Conservation (phyloP, 2,329 filamentous ascomycete genomes). For the Alternaria tenuissima region DNA sequence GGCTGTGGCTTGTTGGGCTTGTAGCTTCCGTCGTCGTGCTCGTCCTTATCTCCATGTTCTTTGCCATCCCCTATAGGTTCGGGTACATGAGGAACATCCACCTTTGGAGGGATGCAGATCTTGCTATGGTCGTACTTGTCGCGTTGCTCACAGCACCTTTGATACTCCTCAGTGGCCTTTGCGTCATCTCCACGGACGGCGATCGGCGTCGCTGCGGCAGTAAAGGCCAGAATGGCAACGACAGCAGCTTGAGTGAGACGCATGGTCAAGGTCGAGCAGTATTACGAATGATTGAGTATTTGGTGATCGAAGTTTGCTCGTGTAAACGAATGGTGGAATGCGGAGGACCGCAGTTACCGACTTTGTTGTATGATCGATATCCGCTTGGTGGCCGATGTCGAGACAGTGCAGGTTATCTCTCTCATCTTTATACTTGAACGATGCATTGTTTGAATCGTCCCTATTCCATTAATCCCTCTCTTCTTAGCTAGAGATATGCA, state of each 20-base stretch:
- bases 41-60: background rate
- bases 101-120: slow-evolving; percentile 4
- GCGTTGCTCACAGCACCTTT: slow-evolving; percentile 12
- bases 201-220: slow-evolving; percentile 22
- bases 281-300: background rate
- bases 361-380: slow-evolving; percentile 1
- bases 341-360: slow-evolving; percentile 7
- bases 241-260: slow-evolving; percentile 24
- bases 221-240: slow-evolving; percentile 24
- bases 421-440: slow-evolving; percentile 12
- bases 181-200: slow-evolving; percentile 14
- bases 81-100: background rate
- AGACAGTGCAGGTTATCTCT: background rate
- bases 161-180: slow-evolving; percentile 15
- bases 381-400: slow-evolving; percentile 11
- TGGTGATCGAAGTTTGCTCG: slow-evolving; percentile 6
- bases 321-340: slow-evolving; percentile 9
- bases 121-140: slow-evolving; percentile 4
- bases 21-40: background rate
- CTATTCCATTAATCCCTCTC: background rate
- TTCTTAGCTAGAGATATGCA: background rate
- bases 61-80: background rate
- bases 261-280: slow-evolving; percentile 9
- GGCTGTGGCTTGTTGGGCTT: background rate
- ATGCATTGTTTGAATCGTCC: background rate